Percentiles rank a stretch among this genome's conserved stretches.
Evolutionary conservation across 352 stramenopile species (phyloP).

Genomic region (Pseudoperonospora humuli): DNA sequence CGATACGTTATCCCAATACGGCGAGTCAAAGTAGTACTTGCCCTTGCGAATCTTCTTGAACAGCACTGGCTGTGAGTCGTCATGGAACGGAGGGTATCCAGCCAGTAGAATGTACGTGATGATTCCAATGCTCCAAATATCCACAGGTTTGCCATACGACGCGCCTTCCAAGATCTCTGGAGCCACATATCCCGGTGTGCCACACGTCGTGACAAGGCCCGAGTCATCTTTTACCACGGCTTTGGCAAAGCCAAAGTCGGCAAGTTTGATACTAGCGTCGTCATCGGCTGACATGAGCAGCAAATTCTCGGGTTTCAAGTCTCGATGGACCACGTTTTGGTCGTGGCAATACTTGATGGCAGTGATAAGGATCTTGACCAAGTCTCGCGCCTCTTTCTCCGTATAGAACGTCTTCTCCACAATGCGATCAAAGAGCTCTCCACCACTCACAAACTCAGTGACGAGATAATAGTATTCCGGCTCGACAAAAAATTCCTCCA

Average conservation of each 20-base stretch:
- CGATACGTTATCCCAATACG: slow-evolving; percentile 87
- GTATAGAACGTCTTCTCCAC: slow-evolving; percentile 85
- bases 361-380: slow-evolving; percentile 72
- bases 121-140: slow-evolving; percentile 83
- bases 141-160: slow-evolving; percentile 73
- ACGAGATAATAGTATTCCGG: slow-evolving; percentile 85
- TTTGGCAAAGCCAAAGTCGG: slow-evolving; percentile 91
- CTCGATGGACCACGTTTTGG: slow-evolving; percentile 74
- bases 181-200: slow-evolving; percentile 72
- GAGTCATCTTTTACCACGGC: slow-evolving; percentile 58
- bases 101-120: slow-evolving; percentile 89
- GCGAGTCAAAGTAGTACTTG: slow-evolving; percentile 82
- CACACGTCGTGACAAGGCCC: slow-evolving; percentile 63
- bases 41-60: slow-evolving; percentile 86
- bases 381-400: slow-evolving; percentile 74
- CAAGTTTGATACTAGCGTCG: slow-evolving; percentile 87
- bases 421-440: slow-evolving; percentile 88
- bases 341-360: slow-evolving; percentile 87
- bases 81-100: slow-evolving; percentile 84
- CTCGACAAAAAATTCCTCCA: slow-evolving; percentile 88
- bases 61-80: slow-evolving; percentile 91
- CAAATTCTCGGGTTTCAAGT: slow-evolving; percentile 86
- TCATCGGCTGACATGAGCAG: slow-evolving; percentile 75
- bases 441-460: slow-evolving; percentile 79
- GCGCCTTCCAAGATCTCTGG: slow-evolving; percentile 80